phyloP scores from a whole-genome alignment of 768 basidiomycete genomes.

The Mycena kentingensis region DNA sequence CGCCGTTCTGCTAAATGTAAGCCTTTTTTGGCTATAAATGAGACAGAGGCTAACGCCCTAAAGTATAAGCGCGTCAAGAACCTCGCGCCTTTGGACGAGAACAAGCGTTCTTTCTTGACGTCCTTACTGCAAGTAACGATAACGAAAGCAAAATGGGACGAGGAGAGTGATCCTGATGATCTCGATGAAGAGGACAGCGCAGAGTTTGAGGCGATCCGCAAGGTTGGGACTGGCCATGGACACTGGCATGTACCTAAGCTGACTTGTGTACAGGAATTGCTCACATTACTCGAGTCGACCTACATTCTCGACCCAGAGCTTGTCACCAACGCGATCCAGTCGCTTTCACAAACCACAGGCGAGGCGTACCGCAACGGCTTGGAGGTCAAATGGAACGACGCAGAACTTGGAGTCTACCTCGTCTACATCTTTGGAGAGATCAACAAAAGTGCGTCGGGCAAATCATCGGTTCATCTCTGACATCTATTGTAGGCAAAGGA shows the following conservation, averaged over 20 bases:
- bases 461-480: slow-evolving; percentile 8
- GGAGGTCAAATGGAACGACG: slow-evolving; percentile 84
- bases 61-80: slow-evolving; percentile 83
- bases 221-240: slow-evolving; percentile 47
- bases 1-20: slow-evolving; percentile 70
- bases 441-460: slow-evolving; percentile 67
- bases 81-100: slow-evolving; percentile 62
- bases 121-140: slow-evolving; percentile 79
- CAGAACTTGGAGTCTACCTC: slow-evolving; percentile 90
- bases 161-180: slow-evolving; percentile 75
- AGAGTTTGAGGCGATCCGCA: slow-evolving; percentile 83
- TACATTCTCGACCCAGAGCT: slow-evolving; percentile 83
- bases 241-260: neutral
- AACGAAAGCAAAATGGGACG: slow-evolving; percentile 90
- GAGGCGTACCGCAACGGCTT: slow-evolving; percentile 66
- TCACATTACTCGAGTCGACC: slow-evolving; percentile 84
- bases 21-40: slow-evolving; percentile 25
- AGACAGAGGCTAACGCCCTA: slow-evolving; percentile 7
- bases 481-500: slow-evolving; percentile 55
- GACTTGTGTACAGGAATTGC: slow-evolving; percentile 62
- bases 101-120: slow-evolving; percentile 73
- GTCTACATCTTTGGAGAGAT: slow-evolving; percentile 94
- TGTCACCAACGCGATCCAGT: slow-evolving; percentile 75
- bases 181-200: slow-evolving; percentile 85
- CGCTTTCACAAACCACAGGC: slow-evolving; percentile 74